Evolutionary conservation across 1,284 basidiomycete species (phyloP), one percentile per base, ranked within the genome.

Genomic region (Abortiporus biennis): DNA sequence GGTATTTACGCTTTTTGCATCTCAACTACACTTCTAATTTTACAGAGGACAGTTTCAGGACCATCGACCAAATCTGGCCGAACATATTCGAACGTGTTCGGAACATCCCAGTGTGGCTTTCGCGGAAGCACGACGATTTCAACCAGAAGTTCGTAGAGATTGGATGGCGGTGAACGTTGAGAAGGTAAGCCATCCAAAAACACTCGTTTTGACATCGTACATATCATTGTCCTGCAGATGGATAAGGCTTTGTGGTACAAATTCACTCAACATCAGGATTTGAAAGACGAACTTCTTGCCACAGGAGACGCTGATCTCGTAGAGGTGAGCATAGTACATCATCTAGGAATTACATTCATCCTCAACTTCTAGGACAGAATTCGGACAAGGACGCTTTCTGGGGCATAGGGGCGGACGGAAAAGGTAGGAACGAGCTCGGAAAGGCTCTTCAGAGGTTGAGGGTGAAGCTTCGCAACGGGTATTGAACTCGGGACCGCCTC

Each of bases 101-200:
- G 70, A 75, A 45, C 59, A 69, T 43, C 76, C 80, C 0, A 76
- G 74, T 48, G 64, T 70, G 13, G 80, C 78, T n/a, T 79, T 83
- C 51, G 71, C 75, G 12, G 80, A 82, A 54, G 80, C 80, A 17
- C 74, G 77, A 36, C 72, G 75, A n/a, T 71, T 78, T 51, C 72
- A 78, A 51, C 72, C 69, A 22, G 74, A 69, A 55, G 72, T 75
- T 15, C 66, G 80, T 23, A 56, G 57, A 3, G 80, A 83, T 52
- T 83, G 80, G 80, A 73, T 68, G 49, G 59, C 73, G 38, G 71
- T 81, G 30, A 83, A 83, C 46, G 68, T 81, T 20, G 61, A 71
- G 37, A 79, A 71, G 69, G 80, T 76, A 52, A 19, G 47, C 23
- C 21, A 35, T 30, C 20, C 16, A 12, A 22, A 13, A 36, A n/a